phyloP scores from a whole-genome alignment of 768 basidiomycete genomes.

The Suillus decipiens region DNA sequence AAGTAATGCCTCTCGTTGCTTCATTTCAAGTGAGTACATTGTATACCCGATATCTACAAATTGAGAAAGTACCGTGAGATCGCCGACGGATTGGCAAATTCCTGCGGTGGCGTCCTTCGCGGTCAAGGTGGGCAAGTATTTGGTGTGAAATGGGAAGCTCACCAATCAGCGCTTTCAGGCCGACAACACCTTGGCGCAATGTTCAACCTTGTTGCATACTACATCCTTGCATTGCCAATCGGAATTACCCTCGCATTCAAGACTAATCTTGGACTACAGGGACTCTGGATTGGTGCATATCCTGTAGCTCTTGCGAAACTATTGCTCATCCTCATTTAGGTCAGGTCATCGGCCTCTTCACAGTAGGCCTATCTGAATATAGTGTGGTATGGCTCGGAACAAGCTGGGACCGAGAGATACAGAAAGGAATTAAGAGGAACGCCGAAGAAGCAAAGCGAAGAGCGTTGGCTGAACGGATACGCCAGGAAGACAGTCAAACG shows the following conservation, averaged over 20 bases:
- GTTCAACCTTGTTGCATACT: conserved; percentile 72
- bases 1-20: conserved; percentile 55
- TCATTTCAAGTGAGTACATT: conserved; percentile 46
- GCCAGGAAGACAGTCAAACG: conserved; percentile 17
- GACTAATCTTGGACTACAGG: conserved; percentile 44
- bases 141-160: not conserved
- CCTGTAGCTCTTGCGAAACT: not conserved
- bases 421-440: conserved; percentile 41
- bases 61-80: conserved; percentile 32
- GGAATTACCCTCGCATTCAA: conserved; percentile 54
- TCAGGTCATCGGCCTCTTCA: conserved; percentile 71
- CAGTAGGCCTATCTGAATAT: conserved; percentile 72
- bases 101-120: conserved; percentile 51
- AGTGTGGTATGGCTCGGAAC: conserved; percentile 56
- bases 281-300: conserved; percentile 50
- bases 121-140: conserved; percentile 40
- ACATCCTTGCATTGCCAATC: conserved; percentile 52
- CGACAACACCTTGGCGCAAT: conserved; percentile 72
- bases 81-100: conserved; percentile 52
- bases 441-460: conserved; percentile 33
- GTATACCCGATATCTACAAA: not conserved
- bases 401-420: conserved; percentile 49
- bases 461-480: conserved; percentile 23
- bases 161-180: conserved; percentile 26
- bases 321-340: conserved; percentile 40